Evolutionary conservation across 2,329 filamentous ascomycete genomes (phyloP), one percentile per base, ranked within the genome.

Genomic region (Chalara sp.): DNA sequence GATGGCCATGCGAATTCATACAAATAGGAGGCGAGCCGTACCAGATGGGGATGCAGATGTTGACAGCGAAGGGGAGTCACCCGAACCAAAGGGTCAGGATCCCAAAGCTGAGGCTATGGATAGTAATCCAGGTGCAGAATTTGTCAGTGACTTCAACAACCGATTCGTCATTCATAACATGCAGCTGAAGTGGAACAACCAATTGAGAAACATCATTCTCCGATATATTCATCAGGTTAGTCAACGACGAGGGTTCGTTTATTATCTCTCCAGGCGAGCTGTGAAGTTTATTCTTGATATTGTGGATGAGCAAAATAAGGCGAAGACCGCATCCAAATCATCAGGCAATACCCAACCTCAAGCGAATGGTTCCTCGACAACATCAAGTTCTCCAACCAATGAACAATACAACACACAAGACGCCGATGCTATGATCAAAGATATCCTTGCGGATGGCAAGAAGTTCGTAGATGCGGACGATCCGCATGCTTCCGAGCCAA

Each of bases 231-330:
- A 99, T 65, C 93, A 99, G 72, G 93, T 95, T 62, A 90, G 91
- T 65, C 95, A 99, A 69, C 81, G 93, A 47, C 84, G 93, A 59
- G 95, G 93, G 48, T 97, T 99, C 64, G 85, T 99, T 32, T 99
- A 99, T 72, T 99, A 99, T 69, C 86, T 97, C 71, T 97, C 95
- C 8, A 83, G 92, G 44, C 84, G 90, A 56, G 95, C 93, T 4
- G 88, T 99, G 64, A 99, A 97, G 64, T 99, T 99, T 66, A 97
- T 99, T 52, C 75, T 97, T 7, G 93, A 99, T 67, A 95, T 99
- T 59, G 88, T 99, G 3, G 91, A 97, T 50, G 93, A 99, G 65
- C 91, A 96, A 67, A 81, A 81, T 58, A 93, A 87, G 63, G 68
- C 68, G 48, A 70, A 70, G 47, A 46, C 46, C 6, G 31, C 56